Percentiles rank a stretch among this genome's conserved stretches.
Conservation (phyloP, 768 basidiomycete genomes). For the Amylocystis lapponica region DNA sequence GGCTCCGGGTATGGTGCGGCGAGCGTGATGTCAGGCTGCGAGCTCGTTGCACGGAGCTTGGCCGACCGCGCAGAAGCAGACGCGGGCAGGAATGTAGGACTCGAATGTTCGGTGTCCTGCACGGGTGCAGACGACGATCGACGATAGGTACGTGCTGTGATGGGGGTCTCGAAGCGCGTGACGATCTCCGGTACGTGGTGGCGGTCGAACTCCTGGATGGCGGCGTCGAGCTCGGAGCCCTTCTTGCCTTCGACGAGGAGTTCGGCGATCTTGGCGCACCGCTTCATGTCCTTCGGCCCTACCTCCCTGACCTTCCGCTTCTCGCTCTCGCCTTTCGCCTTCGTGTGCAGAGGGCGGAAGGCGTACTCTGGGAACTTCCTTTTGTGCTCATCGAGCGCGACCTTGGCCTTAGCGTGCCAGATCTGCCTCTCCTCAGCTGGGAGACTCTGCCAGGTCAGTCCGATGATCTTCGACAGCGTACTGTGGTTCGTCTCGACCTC, state of each 20-base stretch:
- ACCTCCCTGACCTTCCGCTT: conserved; percentile 59
- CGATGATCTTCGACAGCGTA: conserved; percentile 80
- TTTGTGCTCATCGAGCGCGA: conserved; percentile 68
- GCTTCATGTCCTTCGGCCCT: conserved; percentile 54
- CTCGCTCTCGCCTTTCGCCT: conserved; percentile 34
- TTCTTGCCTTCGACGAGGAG: conserved; percentile 41
- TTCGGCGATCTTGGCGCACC: conserved; percentile 64
- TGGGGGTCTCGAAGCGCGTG: conserved; percentile 67
- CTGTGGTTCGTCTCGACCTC: conserved; percentile 79
- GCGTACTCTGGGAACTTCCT: conserved; percentile 72
- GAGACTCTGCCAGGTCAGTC: conserved; percentile 76
- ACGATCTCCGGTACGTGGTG: conserved; percentile 52
- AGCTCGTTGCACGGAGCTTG: conserved; percentile 21
- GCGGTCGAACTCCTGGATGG: conserved; percentile 36
- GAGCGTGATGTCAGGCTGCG: conserved; percentile 19
- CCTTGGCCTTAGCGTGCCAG: conserved; percentile 74
- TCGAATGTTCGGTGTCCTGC: conserved; percentile 21
- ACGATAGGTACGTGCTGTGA: conserved; percentile 64
- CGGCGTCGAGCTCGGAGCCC: conserved; percentile 30
- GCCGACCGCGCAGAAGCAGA: conserved; percentile 5
- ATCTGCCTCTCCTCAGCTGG: conserved; percentile 68
- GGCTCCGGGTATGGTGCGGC: conserved; percentile 2
- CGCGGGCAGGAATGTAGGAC: conserved; percentile 14
- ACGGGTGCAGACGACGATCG: conserved; percentile 52
- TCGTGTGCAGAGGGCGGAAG: conserved; percentile 58